Conservation (phyloP, 1,284 basidiomycete genomes). For the Trametes pubescens region DNA sequence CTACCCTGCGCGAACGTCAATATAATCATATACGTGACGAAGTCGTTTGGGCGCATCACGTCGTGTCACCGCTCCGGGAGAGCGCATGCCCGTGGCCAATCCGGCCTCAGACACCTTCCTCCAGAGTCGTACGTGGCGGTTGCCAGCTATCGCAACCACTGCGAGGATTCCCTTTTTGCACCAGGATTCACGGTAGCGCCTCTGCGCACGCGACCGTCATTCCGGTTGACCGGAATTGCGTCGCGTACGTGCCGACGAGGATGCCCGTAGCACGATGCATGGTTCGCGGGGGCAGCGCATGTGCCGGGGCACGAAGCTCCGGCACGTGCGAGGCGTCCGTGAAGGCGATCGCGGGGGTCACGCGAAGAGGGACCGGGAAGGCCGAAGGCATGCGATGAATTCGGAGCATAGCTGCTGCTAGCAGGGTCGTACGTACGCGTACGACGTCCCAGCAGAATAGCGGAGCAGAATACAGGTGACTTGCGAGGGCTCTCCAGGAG, state of each 20-base stretch:
- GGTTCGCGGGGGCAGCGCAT: neutral
- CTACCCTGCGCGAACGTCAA: conserved; percentile 6
- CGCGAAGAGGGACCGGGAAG: conserved; percentile 2
- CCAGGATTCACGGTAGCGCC: neutral
- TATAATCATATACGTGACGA: conserved; percentile 25
- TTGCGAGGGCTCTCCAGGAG: neutral
- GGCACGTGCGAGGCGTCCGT: neutral
- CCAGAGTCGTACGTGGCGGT: neutral
- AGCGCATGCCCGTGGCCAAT: conserved; percentile 20
- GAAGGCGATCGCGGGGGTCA: conserved; percentile 11
- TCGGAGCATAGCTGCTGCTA: neutral
- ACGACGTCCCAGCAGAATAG: neutral
- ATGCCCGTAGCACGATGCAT: neutral
- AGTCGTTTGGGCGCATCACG: conserved; percentile 15
- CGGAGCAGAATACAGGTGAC: neutral
- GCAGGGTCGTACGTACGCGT: too few relatives aligned
- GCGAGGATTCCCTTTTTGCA: neutral
- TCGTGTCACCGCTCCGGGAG: conserved; percentile 15
- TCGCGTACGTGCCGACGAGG: neutral
- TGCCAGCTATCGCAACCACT: neutral
- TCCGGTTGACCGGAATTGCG: conserved; percentile 1
- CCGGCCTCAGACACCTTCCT: neutral
- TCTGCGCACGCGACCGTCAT: neutral
- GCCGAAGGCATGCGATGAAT: conserved; percentile 2
- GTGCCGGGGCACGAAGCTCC: neutral